Conservation (phyloP, 768 basidiomycete species). For the Lyophyllum decastes region DNA sequence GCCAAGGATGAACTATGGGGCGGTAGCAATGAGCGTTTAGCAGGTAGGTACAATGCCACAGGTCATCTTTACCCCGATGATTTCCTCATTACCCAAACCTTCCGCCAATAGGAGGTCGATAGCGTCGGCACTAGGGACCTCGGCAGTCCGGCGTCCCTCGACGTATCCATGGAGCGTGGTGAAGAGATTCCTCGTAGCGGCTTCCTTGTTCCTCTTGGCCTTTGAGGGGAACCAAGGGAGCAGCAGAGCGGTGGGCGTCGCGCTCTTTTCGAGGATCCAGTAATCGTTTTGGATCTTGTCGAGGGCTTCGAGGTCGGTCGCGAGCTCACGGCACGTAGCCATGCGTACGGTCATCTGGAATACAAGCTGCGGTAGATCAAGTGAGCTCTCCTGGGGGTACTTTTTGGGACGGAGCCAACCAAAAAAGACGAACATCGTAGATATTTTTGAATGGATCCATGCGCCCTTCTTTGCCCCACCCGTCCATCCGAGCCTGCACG, state of each 20-base stretch:
- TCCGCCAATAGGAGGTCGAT: constrained; percentile 18
- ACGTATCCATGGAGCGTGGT: constrained; percentile 12
- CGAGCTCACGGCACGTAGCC: constrained; percentile 29
- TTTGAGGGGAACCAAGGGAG: constrained; percentile 23
- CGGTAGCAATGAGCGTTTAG: background rate
- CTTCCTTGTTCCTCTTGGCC: constrained; percentile 13
- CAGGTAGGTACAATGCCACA: background rate
- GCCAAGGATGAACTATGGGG: constrained; percentile 27
- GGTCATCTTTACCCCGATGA: constrained; percentile 21
- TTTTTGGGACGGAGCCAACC: background rate
- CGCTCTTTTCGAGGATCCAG: constrained; percentile 28
- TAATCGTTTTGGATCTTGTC: constrained; percentile 20
- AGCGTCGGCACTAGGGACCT: constrained; percentile 13
- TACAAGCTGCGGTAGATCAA: constrained; percentile 24
- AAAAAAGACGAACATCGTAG: constrained; percentile 19
- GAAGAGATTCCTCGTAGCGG: constrained; percentile 16
- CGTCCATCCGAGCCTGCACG: constrained; percentile 19
- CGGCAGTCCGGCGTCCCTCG: constrained; percentile 12
- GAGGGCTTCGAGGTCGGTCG: constrained; percentile 19
- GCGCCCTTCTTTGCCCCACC: constrained; percentile 23
- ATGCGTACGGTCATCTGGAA: constrained; percentile 32
- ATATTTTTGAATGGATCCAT: constrained; percentile 27
- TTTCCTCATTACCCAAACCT: constrained; percentile 15
- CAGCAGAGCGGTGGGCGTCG: constrained; percentile 25
- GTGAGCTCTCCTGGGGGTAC: background rate